Conservation (phyloP, 352 stramenopile genomes). For the Phytophthora pluvialis region DNA sequence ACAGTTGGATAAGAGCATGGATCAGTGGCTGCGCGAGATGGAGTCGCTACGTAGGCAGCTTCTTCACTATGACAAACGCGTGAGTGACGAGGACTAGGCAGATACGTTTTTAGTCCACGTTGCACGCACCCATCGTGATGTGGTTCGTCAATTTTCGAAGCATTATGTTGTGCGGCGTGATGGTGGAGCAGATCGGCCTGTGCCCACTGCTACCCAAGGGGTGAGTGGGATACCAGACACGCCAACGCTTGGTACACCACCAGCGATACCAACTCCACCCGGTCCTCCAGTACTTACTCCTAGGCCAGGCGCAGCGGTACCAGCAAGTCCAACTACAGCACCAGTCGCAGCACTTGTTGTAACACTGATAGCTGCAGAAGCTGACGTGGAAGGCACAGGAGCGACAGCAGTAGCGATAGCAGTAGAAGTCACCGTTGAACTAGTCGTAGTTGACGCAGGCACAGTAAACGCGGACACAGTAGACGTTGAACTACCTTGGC, state of each 20-base stretch:
- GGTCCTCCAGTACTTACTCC: no score
- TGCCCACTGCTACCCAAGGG: slow-evolving; percentile 10
- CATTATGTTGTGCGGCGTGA: slow-evolving; percentile 19
- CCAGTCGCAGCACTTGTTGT: no score
- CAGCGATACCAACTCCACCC: background rate
- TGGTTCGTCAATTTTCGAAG: slow-evolving; percentile 14
- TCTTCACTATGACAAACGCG: slow-evolving; percentile 10
- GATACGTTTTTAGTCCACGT: slow-evolving; percentile 10
- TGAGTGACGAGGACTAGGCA: slow-evolving; percentile 14
- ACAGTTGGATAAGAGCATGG: slow-evolving; percentile 8
- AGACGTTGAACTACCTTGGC: no score
- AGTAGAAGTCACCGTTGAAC: no score
- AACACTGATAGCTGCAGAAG: no score
- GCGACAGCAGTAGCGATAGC: no score
- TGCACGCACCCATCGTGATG: slow-evolving; percentile 10
- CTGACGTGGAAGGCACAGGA: no score
- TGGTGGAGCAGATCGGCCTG: background rate
- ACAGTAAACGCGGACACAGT: no score
- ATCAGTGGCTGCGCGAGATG: slow-evolving; percentile 13
- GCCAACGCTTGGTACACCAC: background rate
- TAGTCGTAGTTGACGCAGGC: no score
- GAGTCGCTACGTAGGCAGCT: slow-evolving; percentile 7
- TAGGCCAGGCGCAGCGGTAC: no score
- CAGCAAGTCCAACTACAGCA: no score
- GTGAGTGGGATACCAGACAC: background rate